Base-by-base conservation (phyloP, 805 yeast species). In the Deakozyma indianensis region DNA sequence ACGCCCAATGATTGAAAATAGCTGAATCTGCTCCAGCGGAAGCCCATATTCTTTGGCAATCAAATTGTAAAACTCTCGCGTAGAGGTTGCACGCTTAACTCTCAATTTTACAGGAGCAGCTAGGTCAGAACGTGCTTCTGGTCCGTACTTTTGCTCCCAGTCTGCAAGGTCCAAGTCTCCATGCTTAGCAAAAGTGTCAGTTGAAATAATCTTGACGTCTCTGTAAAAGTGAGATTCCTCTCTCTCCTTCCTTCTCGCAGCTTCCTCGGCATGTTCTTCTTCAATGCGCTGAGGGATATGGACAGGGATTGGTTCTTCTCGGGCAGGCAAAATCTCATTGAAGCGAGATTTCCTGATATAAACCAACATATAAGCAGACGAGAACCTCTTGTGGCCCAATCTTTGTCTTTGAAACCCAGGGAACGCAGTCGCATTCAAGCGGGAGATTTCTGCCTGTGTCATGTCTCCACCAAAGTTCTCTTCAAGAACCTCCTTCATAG, bases 311-410 rank as follows among this genome's bases (percentile, higher is more conserved):
- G 72, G 78, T 2, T 63, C 71, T 20, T 74, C 76, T 1, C 64
- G 54, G 2, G 72, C 74, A 0, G 74, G 77, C 48, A 92, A 68
- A 15, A 90, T 69, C 11, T 70, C 71, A 1, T 67, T 69, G 32
- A 77, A 61, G 35, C 73, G 73, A 2, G 73, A 65, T 56, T 83
- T 77, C 45, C 94, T 73, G 50, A 88, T 74, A 59, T 92, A 92
- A 2, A 92, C 97, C 63, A 92, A 74, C 98, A 92, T 92, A 58
- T 92, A 92, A 1, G 98, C 98, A 38, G 92, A 84, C 0, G 97
- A 88, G 32, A 86, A 92, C 42, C 95, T 77, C 52, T 84, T 75
- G 23, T 83, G 65, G 41, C 73, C 69, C 47, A 53, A 48, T 23
- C 57, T 49, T 47, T 65, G 82, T 62, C 44, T 64, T 66, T 35